Evolutionary conservation across 2,329 filamentous ascomycete species (phyloP), one percentile per base, ranked within the genome.

Genomic region (Trichoderma sp.): DNA sequence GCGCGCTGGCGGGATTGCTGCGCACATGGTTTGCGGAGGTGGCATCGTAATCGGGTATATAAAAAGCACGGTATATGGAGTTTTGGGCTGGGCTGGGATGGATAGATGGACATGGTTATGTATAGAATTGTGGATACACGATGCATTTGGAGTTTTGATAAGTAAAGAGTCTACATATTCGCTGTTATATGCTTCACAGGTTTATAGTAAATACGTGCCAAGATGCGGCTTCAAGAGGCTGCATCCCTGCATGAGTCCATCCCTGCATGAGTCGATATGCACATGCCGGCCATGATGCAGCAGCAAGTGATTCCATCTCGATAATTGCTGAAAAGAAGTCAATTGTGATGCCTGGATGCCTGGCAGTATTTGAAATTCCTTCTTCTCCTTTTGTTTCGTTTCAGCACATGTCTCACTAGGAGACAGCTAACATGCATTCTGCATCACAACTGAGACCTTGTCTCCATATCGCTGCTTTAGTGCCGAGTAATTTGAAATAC

Each of bases 1-100:
- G 89, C 39, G 94, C 97, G 54, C 80, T 99, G 80, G 92, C 94
- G 16, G 92, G 92, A 32, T 86, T 97, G 73, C 81, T 99, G 82
- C 91, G 95, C 81, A 96, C 96, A 73, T 99, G 96, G 96, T 97
- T 99, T 84, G 90, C 92, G 0, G 88, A 90, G 79, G 87, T 90
- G 13, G 85, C 85, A 73, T 78, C 82, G 6, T 82, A 73, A 24
- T 26, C 28, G 32, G 32, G 32, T n/a, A 75, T 18, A 30, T 10
- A 30, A 52, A 56, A 56, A 34, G 49, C 59, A 39, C 54, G 24
- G 58, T 11, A 8, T 14, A 28, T 28, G 43, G 26, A 37, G 46
- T 26, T 60, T n/a, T n/a, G n/a, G n/a, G n/a, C n/a, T 13, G 28
- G 34, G 61, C 7, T 21, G 52, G 32, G n/a, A 49, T 49, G n/a